phyloP scores from a whole-genome alignment of 805 yeast species.

The Starmerella bombi region DNA sequence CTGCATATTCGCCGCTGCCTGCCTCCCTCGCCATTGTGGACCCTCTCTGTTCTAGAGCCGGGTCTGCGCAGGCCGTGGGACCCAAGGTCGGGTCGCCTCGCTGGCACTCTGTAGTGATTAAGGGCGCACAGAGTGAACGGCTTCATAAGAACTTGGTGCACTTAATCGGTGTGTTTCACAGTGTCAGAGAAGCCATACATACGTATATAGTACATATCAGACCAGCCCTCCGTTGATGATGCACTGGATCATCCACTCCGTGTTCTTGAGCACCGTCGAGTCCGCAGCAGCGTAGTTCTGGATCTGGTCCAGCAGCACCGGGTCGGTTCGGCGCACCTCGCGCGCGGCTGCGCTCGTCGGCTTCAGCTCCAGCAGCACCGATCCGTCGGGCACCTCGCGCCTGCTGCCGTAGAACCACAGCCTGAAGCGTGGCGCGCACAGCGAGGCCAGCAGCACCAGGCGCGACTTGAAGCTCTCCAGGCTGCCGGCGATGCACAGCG shows the following conservation, averaged over 20 bases:
- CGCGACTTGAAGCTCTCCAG: neutral
- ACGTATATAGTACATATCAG: conserved; percentile 1
- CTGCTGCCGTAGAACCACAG: conserved; percentile 3
- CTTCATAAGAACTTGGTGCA: conserved; percentile 26
- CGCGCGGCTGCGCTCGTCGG: neutral
- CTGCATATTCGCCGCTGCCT: conserved; percentile 18
- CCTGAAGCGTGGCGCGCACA: conserved; percentile 10
- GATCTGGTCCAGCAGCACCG: conserved; percentile 9
- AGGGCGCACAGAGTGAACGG: conserved; percentile 23
- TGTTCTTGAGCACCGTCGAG: conserved; percentile 12
- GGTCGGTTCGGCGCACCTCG: conserved; percentile 1
- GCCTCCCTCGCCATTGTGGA: conserved; percentile 1
- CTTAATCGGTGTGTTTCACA: conserved; percentile 18
- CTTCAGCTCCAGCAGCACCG: conserved; percentile 16
- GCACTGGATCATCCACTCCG: conserved; percentile 26
- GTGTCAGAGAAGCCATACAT: conserved; percentile 29
- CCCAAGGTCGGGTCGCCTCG: conserved; percentile 1
- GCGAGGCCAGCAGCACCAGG: conserved; percentile 10
- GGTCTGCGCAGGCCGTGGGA: neutral
- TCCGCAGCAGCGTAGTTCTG: conserved; percentile 11
- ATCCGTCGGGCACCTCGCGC: conserved; percentile 14
- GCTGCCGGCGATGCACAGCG: conserved; percentile 17
- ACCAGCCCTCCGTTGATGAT: conserved; percentile 24
- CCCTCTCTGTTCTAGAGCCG: conserved; percentile 17
- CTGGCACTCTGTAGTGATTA: conserved; percentile 24